These are phyloP conservation scores for Santalum album DNA, from an alignment of 164 flowering plant species.

Conservation along the genomic window DNA sequence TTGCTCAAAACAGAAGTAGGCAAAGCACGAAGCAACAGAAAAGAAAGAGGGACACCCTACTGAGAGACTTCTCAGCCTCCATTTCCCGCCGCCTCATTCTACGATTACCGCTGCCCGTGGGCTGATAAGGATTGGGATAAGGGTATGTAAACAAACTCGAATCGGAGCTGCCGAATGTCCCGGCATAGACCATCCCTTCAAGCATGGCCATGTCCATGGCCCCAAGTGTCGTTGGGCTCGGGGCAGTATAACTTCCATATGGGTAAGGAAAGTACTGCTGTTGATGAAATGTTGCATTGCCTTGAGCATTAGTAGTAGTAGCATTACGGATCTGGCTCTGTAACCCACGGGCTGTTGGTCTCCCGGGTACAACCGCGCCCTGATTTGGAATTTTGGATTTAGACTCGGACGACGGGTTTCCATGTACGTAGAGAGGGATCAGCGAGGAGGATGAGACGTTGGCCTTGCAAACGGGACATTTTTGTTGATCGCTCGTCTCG, in stretches of 20 bases:
- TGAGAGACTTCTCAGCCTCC: conserved; percentile 33
- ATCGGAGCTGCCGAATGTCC: conserved; percentile 40
- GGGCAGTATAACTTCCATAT: conserved; percentile 12
- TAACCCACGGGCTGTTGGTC: conserved; percentile 49
- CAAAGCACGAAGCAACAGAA: conserved; percentile 42
- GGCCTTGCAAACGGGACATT: conserved; percentile 75
- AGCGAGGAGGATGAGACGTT: conserved; percentile 35
- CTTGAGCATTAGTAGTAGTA: conserved; percentile 3
- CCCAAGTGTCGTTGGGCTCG: conserved; percentile 18
- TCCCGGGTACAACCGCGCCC: conserved; percentile 24
- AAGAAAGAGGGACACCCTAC: conserved; percentile 39
- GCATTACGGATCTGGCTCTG: conserved; percentile 13
- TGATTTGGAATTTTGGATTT: conserved; percentile 11
- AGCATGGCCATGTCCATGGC: conserved; percentile 26
- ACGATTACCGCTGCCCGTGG: conserved; percentile 15
- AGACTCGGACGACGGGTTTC: conserved; percentile 19
- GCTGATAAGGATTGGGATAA: conserved; percentile 13
- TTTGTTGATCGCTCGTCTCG: conserved; percentile 21
- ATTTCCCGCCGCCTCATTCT: conserved; percentile 35
- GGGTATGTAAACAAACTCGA: conserved; percentile 24
- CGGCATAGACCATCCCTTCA: conserved; percentile 45
- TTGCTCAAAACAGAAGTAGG: conserved; percentile 43
- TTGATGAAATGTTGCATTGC: conserved; percentile 7
- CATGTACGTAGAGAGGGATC: conserved; percentile 77
- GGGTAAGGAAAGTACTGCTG: conserved; percentile 23